Evolutionary conservation across 768 basidiomycete species (phyloP).

Genomic region (Mrakia hoshinonis): DNA sequence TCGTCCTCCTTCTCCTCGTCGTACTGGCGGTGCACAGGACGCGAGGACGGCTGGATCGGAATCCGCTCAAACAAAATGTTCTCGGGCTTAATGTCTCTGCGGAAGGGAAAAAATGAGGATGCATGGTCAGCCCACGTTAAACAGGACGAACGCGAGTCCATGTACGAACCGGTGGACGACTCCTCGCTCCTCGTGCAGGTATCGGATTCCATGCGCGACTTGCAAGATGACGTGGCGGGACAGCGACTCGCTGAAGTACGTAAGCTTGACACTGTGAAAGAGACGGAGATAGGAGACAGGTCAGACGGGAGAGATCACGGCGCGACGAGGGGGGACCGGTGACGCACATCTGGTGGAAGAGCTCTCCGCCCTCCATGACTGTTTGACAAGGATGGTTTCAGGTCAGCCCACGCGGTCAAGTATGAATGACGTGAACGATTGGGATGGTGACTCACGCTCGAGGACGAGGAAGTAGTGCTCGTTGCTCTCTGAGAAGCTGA

Average conservation of each 20-base stretch:
- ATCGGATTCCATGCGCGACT: constrained; percentile 84
- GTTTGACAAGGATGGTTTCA: constrained; percentile 11
- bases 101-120: background rate
- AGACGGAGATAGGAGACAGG: background rate
- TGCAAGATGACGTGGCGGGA: constrained; percentile 94
- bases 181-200: constrained; percentile 93
- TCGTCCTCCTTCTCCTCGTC: constrained; percentile 99
- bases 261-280: constrained; percentile 65
- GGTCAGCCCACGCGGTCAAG: background rate
- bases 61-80: constrained; percentile 90
- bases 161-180: constrained; percentile 73
- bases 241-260: constrained; percentile 97
- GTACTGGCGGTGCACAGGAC: constrained; percentile 67
- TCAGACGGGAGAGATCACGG: background rate
- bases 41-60: constrained; percentile 77
- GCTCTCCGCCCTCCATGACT: constrained; percentile 97
- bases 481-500: constrained; percentile 80
- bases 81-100: constrained; percentile 91
- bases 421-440: background rate
- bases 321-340: background rate
- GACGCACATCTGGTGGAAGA: constrained; percentile 80
- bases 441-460: constrained; percentile 63
- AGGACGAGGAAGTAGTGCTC: constrained; percentile 92
- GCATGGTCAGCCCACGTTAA: background rate
- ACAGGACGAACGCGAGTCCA: background rate